Percentiles rank a stretch among this genome's conserved stretches.
Evolutionary conservation across 2,329 filamentous ascomycete genomes (phyloP).

Genomic region (Dactylellina leptospora): DNA sequence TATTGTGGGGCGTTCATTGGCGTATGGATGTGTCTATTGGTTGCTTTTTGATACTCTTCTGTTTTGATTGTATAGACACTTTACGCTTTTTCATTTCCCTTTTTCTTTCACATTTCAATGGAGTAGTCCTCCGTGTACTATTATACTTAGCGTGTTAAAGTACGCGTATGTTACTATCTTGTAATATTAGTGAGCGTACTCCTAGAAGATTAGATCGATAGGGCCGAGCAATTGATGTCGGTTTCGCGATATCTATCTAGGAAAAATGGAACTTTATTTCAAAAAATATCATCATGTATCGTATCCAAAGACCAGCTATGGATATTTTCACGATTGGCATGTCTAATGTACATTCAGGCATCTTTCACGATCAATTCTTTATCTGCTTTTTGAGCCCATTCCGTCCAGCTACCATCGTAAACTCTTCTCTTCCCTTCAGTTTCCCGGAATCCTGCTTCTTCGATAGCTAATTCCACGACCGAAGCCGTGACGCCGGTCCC

Average conservation of each 20-base stretch:
- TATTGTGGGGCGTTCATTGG: slow-evolving; percentile 33
- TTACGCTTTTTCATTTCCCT: background rate
- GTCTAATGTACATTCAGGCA: background rate
- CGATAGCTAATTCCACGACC: slow-evolving; percentile 85
- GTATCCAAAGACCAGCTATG: background rate
- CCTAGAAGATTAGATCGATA: background rate
- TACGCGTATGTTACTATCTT: slow-evolving; percentile 19
- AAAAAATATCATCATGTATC: background rate
- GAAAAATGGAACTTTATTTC: background rate
- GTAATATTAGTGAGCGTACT: slow-evolving; percentile 29
- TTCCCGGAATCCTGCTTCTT: slow-evolving; percentile 77
- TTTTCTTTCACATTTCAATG: slow-evolving; percentile 2
- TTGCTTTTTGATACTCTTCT: slow-evolving; percentile 7
- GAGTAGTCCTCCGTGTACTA: slow-evolving; percentile 20
- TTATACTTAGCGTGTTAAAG: background rate
- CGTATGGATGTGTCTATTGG: slow-evolving; percentile 18
- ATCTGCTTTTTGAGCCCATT: slow-evolving; percentile 49
- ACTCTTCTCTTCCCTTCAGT: slow-evolving; percentile 72
- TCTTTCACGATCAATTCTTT: slow-evolving; percentile 44
- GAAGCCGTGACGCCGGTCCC: slow-evolving; percentile 95
- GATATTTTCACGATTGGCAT: background rate
- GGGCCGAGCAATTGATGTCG: slow-evolving; percentile 29
- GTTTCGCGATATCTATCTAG: slow-evolving; percentile 31
- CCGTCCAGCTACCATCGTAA: slow-evolving; percentile 97
- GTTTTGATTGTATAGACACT: background rate